A percentile compares a stretch with the other conserved stretches of the same genome.
These are phyloP conservation scores for Talaromyces ruber DNA, from an alignment of 495 filamentous ascomycete genomes.

Conservation along the genomic window DNA sequence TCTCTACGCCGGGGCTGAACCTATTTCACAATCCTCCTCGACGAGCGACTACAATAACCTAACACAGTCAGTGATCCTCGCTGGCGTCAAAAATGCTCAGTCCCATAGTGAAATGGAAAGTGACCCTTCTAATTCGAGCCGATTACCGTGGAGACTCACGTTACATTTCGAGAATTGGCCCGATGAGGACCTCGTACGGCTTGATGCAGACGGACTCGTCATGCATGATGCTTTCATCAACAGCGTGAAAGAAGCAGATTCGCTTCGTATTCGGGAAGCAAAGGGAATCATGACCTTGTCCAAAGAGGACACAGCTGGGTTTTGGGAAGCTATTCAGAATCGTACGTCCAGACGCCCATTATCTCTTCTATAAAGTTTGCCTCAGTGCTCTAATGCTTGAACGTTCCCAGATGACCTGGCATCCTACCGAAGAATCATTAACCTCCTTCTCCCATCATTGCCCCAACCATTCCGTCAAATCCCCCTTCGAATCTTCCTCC, in stretches of 20 bases:
- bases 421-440: conserved; percentile 65
- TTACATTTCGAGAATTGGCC: conserved; percentile 77
- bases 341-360: conserved; percentile 44
- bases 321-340: conserved; percentile 80
- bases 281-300: conserved; percentile 89
- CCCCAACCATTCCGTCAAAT: conserved; percentile 67
- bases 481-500: conserved; percentile 82
- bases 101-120: conserved; percentile 14
- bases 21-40: conserved; percentile 32
- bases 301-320: conserved; percentile 73
- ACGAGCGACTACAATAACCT: conserved; percentile 7
- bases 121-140: conserved; percentile 9
- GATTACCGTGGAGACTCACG: conserved; percentile 69
- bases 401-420: conserved; percentile 58
- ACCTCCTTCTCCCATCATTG: conserved; percentile 67
- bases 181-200: conserved; percentile 52
- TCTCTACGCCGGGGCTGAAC: conserved; percentile 64
- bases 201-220: conserved; percentile 52
- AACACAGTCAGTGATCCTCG: conserved; percentile 6
- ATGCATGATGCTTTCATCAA: conserved; percentile 86
- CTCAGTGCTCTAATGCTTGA: not conserved
- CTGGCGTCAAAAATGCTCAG: conserved; percentile 2
- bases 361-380: not conserved
- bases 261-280: conserved; percentile 81
- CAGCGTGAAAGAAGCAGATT: conserved; percentile 92